Evolutionary conservation across 2,329 filamentous ascomycete species (phyloP).

Genomic region (Sporothrix sp.): DNA sequence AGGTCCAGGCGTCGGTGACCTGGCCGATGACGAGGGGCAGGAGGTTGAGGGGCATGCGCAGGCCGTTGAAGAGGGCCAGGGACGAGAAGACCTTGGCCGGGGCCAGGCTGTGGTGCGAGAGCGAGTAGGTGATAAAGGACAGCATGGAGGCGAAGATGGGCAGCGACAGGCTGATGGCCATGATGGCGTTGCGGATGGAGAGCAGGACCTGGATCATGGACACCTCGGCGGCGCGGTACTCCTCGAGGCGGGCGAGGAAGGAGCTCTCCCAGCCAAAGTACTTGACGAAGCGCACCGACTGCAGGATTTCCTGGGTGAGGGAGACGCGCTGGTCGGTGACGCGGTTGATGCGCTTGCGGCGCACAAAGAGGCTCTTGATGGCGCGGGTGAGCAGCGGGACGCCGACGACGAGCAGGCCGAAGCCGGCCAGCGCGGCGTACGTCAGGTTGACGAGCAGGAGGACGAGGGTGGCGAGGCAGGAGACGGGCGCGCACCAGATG

Average conservation of each 20-base stretch:
- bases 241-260: conserved; percentile 66
- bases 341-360: conserved; percentile 77
- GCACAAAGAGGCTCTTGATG: conserved; percentile 65
- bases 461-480: conserved; percentile 67
- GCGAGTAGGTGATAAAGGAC: conserved; percentile 74
- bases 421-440: conserved; percentile 83
- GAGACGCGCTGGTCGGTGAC: conserved; percentile 88
- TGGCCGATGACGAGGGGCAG: conserved; percentile 82
- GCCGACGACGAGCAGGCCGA: conserved; percentile 68
- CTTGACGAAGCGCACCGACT: conserved; percentile 89
- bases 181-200: conserved; percentile 74
- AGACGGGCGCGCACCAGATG: conserved; percentile 76
- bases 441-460: conserved; percentile 78
- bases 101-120: conserved; percentile 55
- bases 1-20: conserved; percentile 80
- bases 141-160: conserved; percentile 94
- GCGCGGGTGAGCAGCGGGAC: conserved; percentile 69
- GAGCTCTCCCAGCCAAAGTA: conserved; percentile 92
- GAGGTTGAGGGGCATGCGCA: conserved; percentile 82
- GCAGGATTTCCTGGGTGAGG: conserved; percentile 83
- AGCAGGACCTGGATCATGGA: conserved; percentile 73
- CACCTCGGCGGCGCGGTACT: conserved; percentile 69
- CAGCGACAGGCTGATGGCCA: conserved; percentile 73
- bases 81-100: conserved; percentile 86
- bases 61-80: conserved; percentile 81